Evolutionary conservation across 129 eudicot species (phyloP).

Genomic region (Flaveria bidentis): DNA sequence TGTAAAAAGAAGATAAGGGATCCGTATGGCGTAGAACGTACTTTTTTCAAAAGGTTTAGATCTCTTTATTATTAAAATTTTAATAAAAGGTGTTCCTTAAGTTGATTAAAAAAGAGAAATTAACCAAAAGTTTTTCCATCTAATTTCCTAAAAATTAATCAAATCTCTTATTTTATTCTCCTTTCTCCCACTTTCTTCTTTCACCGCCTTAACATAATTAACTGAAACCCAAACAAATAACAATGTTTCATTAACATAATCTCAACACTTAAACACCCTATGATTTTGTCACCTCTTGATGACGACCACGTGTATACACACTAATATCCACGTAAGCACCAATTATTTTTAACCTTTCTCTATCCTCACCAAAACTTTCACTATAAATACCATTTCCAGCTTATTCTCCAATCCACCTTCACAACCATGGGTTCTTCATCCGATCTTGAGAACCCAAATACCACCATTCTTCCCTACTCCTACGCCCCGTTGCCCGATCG

Average conservation of each 20-base stretch:
- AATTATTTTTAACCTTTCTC: slow-evolving; percentile 16
- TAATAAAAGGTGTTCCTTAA: too few relatives aligned
- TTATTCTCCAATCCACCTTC: slow-evolving; percentile 20
- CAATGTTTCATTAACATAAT: neutral
- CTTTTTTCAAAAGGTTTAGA: too few relatives aligned
- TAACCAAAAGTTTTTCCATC: too few relatives aligned
- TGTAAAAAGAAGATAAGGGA: too few relatives aligned
- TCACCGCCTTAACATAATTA: too few relatives aligned
- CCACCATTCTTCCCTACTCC: slow-evolving; percentile 32
- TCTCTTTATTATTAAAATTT: too few relatives aligned
- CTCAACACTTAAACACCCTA: neutral
- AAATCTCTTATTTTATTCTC: neutral
- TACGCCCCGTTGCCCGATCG: slow-evolving; percentile 41
- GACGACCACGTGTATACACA: slow-evolving; percentile 39
- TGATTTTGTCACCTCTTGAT: neutral
- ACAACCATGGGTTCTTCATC: slow-evolving; percentile 35
- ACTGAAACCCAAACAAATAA: too few relatives aligned
- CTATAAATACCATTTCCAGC: slow-evolving; percentile 24
- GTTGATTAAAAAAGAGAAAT: too few relatives aligned
- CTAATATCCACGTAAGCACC: slow-evolving; percentile 40
- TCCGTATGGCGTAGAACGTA: too few relatives aligned
- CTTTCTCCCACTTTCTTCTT: neutral
- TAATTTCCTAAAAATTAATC: too few relatives aligned
- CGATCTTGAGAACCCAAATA: slow-evolving; percentile 38
- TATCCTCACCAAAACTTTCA: neutral